Conservation (phyloP, 768 basidiomycete genomes). For the Porpolomopsis calyptriformis region DNA sequence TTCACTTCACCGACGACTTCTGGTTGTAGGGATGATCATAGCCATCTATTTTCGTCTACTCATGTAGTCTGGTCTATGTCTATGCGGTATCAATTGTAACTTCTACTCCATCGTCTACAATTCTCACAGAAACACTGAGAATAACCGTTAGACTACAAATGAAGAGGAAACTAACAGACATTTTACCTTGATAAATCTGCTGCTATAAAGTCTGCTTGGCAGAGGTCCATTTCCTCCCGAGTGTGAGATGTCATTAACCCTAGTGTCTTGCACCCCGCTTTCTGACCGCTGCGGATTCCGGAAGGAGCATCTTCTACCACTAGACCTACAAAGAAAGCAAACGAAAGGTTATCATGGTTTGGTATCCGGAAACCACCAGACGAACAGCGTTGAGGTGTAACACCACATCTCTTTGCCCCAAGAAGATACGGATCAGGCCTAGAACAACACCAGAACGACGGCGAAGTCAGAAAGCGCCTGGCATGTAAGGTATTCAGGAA, state of each 20-base stretch:
- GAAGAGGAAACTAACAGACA: background rate
- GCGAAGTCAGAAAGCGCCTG: constrained; percentile 1
- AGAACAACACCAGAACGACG: background rate
- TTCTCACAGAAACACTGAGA: constrained; percentile 24
- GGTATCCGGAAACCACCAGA: constrained; percentile 4
- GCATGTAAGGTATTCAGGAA: background rate
- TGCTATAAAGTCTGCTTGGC: constrained; percentile 58
- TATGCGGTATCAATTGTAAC: constrained; percentile 31
- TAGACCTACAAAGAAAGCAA: constrained; percentile 40
- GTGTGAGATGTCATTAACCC: constrained; percentile 77
- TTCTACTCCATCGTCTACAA: constrained; percentile 32
- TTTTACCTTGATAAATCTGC: constrained; percentile 58
- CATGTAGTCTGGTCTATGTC: constrained; percentile 9
- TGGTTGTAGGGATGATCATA: no score
- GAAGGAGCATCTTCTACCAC: constrained; percentile 91
- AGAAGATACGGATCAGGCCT: constrained; percentile 87
- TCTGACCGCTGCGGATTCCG: constrained; percentile 68
- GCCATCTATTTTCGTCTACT: no score
- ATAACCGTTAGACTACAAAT: background rate
- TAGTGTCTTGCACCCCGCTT: constrained; percentile 77
- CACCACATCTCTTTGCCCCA: constrained; percentile 64
- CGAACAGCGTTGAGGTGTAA: constrained; percentile 52
- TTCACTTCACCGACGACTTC: background rate
- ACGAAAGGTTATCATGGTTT: background rate
- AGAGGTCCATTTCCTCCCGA: constrained; percentile 53